Conservation (phyloP, 257 asterid species). For the Nicotiana benthamiana region DNA sequence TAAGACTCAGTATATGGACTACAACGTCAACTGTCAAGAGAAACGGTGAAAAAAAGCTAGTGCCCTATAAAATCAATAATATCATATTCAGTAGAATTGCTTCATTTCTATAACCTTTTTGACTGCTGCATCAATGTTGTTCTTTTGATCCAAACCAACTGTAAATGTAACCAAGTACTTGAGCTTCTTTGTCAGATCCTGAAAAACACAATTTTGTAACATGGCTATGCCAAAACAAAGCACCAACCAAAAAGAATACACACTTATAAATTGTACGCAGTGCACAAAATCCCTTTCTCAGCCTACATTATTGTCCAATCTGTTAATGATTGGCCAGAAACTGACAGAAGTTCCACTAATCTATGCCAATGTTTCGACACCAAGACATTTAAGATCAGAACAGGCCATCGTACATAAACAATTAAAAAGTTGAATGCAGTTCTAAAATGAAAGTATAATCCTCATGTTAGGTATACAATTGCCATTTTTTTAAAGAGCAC, state of each 20-base stretch:
- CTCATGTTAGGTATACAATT: not conserved
- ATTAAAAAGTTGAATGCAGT: not conserved
- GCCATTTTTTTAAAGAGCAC: not conserved
- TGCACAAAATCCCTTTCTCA: not conserved
- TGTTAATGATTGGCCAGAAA: not conserved
- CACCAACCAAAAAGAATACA: not conserved
- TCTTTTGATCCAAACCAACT: conserved; percentile 79
- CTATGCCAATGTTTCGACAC: not conserved
- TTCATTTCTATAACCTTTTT: conserved; percentile 52
- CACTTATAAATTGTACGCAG: not conserved
- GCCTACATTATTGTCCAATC: not conserved
- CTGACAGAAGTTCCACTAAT: not conserved
- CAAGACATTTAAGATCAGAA: not conserved
- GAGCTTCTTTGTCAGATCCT: conserved; percentile 91
- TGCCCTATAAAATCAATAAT: not conserved
- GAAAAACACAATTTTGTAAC: conserved; percentile 17
- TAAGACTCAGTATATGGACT: conserved; percentile 16
- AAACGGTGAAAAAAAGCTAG: not conserved
- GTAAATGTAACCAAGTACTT: conserved; percentile 90
- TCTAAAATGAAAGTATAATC: not conserved
- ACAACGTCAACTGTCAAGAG: not conserved
- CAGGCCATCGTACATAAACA: not conserved
- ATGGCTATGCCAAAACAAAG: not conserved
- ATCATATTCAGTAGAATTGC: not conserved
- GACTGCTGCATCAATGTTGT: conserved; percentile 71